Conservation (phyloP, 495 filamentous ascomycete genomes). For the Chaetomidium leptoderma region DNA sequence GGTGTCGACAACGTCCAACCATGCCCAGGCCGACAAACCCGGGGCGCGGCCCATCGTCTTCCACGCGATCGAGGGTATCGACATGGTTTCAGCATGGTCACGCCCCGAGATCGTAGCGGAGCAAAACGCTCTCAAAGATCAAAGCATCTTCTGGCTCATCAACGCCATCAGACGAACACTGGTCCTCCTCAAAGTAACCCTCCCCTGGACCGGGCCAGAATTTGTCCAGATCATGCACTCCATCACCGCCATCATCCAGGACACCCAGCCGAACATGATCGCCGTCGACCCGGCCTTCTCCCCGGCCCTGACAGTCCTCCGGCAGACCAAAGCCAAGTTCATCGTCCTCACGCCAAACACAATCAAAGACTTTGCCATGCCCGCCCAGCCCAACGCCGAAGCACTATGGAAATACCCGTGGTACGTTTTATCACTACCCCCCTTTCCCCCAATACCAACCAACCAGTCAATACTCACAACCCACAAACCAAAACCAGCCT, state of each 20-base stretch:
- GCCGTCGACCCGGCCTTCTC: constrained; percentile 50
- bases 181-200: constrained; percentile 19
- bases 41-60: constrained; percentile 20
- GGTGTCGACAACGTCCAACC: constrained; percentile 18
- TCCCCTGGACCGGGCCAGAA: constrained; percentile 45
- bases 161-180: constrained; percentile 35
- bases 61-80: constrained; percentile 39
- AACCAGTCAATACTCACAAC: constrained; percentile 15
- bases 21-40: constrained; percentile 29
- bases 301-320: constrained; percentile 48
- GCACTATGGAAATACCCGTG: background rate
- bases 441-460: background rate
- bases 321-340: constrained; percentile 30
- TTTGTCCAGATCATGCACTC: constrained; percentile 47
- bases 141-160: constrained; percentile 18
- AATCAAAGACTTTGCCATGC: constrained; percentile 2
- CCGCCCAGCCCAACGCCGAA: background rate
- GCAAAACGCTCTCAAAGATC: background rate
- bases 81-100: constrained; percentile 34
- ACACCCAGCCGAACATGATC: constrained; percentile 40
- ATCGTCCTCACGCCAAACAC: background rate
- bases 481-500: background rate
- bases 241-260: constrained; percentile 41
- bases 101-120: constrained; percentile 20
- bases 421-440: constrained; percentile 1